Evolutionary conservation across 768 basidiomycete genomes (phyloP).

Genomic region (Suillus spraguei): DNA sequence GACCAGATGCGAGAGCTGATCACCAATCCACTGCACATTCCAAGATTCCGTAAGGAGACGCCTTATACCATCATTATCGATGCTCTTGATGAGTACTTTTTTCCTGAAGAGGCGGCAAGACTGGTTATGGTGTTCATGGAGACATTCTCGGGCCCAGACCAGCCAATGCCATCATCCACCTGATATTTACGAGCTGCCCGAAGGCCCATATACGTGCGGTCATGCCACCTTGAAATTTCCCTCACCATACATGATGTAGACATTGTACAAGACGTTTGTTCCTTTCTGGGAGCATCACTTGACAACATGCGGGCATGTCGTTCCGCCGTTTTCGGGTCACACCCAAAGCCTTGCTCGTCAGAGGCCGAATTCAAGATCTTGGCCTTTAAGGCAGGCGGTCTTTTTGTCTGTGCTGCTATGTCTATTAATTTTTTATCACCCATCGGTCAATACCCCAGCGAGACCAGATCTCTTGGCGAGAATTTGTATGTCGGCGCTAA

Average conservation of each 20-base stretch:
- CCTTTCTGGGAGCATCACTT: constrained; percentile 18
- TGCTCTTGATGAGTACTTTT: constrained; percentile 16
- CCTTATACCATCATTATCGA: constrained; percentile 10
- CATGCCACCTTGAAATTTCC: constrained; percentile 11
- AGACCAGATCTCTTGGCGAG: constrained; percentile 1
- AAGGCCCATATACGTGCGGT: not conserved
- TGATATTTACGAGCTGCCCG: constrained; percentile 5
- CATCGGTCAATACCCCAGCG: not conserved
- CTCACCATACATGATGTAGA: constrained; percentile 12
- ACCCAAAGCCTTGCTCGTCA: constrained; percentile 18
- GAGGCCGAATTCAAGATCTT: constrained; percentile 18
- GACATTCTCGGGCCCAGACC: constrained; percentile 12
- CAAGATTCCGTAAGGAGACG: constrained; percentile 9
- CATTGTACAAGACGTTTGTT: constrained; percentile 17
- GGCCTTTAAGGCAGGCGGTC: constrained; percentile 14
- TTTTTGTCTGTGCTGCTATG: constrained; percentile 21
- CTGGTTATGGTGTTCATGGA: constrained; percentile 12
- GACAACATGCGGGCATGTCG: constrained; percentile 11
- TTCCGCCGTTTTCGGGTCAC: not conserved
- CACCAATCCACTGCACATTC: constrained; percentile 13
- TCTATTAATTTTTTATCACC: constrained; percentile 18
- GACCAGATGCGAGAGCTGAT: constrained; percentile 18
- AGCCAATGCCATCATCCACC: not conserved
- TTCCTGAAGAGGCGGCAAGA: constrained; percentile 13
- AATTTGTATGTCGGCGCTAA: not conserved